Percentiles rank a stretch among this genome's conserved stretches.
Conservation (phyloP, 2,329 filamentous ascomycete species). For the Magnaporthiopsis incrustans region DNA sequence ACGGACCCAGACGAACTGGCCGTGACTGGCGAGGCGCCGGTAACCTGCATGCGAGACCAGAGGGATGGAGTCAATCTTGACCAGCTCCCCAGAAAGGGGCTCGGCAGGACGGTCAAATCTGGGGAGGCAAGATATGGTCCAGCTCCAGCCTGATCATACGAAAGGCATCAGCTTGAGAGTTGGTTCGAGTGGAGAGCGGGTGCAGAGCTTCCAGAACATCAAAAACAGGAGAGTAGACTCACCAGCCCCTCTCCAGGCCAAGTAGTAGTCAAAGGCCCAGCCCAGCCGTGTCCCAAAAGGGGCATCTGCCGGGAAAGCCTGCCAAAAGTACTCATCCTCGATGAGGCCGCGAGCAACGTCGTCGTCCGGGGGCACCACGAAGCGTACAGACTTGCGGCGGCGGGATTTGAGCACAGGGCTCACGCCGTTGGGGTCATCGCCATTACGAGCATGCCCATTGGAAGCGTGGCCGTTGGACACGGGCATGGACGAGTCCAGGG, state of each 20-base stretch:
- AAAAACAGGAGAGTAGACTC: conserved; percentile 13
- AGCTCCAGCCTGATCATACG: conserved; percentile 45
- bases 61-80: conserved; percentile 34
- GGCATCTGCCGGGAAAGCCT: conserved; percentile 45
- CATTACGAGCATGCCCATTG: not conserved
- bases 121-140: conserved; percentile 42
- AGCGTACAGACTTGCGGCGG: conserved; percentile 7
- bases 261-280: conserved; percentile 49
- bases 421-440: not conserved
- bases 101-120: conserved; percentile 31
- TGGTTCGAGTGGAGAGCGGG: too few species aligned
- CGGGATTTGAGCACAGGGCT: not conserved
- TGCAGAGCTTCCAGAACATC: not conserved
- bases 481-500: not conserved
- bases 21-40: conserved; percentile 31
- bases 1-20: conserved; percentile 36
- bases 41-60: conserved; percentile 37
- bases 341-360: conserved; percentile 18
- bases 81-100: conserved; percentile 28
- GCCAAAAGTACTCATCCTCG: conserved; percentile 48
- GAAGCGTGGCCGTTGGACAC: not conserved
- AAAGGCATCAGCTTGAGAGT: not conserved
- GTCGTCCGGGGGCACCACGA: conserved; percentile 15
- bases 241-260: conserved; percentile 48
- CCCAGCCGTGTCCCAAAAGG: conserved; percentile 40